Conservation (phyloP, 163 green algal species). For the Volvox carteri region DNA sequence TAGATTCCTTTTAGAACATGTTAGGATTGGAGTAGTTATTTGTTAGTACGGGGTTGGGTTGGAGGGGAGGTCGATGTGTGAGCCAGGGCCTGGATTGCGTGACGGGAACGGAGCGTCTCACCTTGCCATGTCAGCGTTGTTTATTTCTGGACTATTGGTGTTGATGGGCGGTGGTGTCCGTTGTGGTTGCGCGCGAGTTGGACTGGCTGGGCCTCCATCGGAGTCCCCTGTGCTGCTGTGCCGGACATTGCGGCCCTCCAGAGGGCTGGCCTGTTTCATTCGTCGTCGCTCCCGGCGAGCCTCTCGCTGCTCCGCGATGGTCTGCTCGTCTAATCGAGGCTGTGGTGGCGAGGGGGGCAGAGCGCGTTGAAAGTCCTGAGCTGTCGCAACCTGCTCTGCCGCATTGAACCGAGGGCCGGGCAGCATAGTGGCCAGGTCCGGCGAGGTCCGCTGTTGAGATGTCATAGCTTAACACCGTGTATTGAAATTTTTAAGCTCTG, state of each 20-base stretch:
- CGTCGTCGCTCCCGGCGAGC: background rate
- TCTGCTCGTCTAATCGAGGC: background rate
- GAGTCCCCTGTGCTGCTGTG: background rate
- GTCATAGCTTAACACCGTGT: conserved; percentile 5
- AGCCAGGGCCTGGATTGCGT: too few species aligned
- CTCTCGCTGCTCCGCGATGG: background rate
- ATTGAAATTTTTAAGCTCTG: background rate
- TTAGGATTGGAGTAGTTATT: too few species aligned
- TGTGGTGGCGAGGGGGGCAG: background rate
- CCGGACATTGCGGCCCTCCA: conserved; percentile 29
- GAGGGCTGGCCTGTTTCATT: conserved; percentile 36
- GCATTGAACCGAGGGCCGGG: conserved; percentile 21
- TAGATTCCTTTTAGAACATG: background rate
- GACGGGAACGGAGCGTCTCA: too few species aligned
- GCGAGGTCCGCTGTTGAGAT: background rate
- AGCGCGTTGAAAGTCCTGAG: background rate
- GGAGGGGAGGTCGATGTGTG: too few species aligned
- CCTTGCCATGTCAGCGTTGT: conserved; percentile 25
- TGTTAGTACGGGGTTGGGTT: too few species aligned
- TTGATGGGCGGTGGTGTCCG: background rate
- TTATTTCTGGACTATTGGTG: background rate
- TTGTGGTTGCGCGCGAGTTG: background rate
- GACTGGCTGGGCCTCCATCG: background rate
- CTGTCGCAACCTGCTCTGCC: background rate
- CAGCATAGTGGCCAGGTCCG: conserved; percentile 39